Conservation (phyloP, 805 yeast species). For the Candida patagonica region DNA sequence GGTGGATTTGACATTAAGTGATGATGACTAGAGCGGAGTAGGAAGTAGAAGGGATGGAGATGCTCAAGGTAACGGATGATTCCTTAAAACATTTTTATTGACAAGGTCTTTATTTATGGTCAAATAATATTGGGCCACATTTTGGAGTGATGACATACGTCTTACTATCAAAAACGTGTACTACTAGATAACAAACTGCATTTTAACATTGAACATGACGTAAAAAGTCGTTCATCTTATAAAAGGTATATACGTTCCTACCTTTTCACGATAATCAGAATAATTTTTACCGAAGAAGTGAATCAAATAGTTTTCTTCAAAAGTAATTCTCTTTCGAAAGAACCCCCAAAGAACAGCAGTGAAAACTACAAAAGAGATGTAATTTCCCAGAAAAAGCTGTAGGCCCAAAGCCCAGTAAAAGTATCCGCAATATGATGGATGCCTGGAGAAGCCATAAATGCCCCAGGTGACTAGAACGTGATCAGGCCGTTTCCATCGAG, state of each 20-base stretch:
- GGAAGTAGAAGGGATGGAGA: not conserved
- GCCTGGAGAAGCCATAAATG: conserved; percentile 57
- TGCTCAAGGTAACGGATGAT: not conserved
- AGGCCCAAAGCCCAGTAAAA: conserved; percentile 91
- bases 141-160: not conserved
- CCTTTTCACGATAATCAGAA: conserved; percentile 37
- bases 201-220: not conserved
- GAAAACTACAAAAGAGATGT: conserved; percentile 48
- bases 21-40: conserved; percentile 14
- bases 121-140: not conserved
- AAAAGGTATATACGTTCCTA: conserved; percentile 60
- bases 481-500: conserved; percentile 37
- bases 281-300: conserved; percentile 68
- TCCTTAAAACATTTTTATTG: not conserved
- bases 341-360: conserved; percentile 53
- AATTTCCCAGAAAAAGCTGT: conserved; percentile 62
- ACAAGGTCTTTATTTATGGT: not conserved
- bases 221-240: conserved; percentile 26
- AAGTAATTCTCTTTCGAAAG: conserved; percentile 53
- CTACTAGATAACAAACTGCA: not conserved
- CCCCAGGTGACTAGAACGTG: conserved; percentile 72
- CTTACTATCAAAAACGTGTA: not conserved
- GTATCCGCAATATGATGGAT: conserved; percentile 88
- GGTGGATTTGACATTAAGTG: conserved; percentile 24
- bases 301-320: conserved; percentile 59